Conservation (phyloP, 2,329 filamentous ascomycete species). For the Rhinocladiella similis region DNA sequence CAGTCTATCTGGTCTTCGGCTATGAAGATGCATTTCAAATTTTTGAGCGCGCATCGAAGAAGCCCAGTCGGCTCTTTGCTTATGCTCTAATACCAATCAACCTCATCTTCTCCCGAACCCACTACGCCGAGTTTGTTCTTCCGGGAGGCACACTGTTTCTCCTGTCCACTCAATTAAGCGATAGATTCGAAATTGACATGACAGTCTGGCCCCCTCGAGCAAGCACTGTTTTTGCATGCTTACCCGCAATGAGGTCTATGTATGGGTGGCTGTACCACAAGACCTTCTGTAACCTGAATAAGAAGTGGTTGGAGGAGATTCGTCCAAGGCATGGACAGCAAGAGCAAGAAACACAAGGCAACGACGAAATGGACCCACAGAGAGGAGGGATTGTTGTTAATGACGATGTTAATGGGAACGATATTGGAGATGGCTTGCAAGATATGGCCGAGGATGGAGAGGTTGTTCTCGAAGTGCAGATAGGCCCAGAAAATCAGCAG, state of each 20-base stretch:
- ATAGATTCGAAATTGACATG: conserved; percentile 48
- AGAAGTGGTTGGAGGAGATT: conserved; percentile 63
- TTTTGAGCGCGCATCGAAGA: conserved; percentile 43
- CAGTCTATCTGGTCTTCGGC: conserved; percentile 67
- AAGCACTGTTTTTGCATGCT: conserved; percentile 63
- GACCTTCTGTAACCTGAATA: conserved; percentile 58
- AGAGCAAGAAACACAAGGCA: conserved; percentile 29
- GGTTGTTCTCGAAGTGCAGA: background rate
- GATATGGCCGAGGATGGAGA: conserved; percentile 28
- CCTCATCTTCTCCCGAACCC: conserved; percentile 67
- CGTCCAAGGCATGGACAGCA: conserved; percentile 52
- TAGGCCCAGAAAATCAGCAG: conserved; percentile 5
- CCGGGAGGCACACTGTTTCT: conserved; percentile 62
- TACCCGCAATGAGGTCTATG: conserved; percentile 65
- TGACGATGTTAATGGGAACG: conserved; percentile 45
- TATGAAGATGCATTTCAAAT: conserved; percentile 59
- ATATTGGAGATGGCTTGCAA: conserved; percentile 39
- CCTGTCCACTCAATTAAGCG: conserved; percentile 48
- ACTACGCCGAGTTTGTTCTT: conserved; percentile 62
- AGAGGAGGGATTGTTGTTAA: conserved; percentile 42
- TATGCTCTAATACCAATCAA: conserved; percentile 68
- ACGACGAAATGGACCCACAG: conserved; percentile 32
- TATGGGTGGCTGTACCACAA: conserved; percentile 65
- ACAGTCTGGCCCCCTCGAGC: conserved; percentile 67
- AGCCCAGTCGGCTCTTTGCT: conserved; percentile 49